Conservation (phyloP, 495 filamentous ascomycete species). For the Aspergillus steynii region DNA sequence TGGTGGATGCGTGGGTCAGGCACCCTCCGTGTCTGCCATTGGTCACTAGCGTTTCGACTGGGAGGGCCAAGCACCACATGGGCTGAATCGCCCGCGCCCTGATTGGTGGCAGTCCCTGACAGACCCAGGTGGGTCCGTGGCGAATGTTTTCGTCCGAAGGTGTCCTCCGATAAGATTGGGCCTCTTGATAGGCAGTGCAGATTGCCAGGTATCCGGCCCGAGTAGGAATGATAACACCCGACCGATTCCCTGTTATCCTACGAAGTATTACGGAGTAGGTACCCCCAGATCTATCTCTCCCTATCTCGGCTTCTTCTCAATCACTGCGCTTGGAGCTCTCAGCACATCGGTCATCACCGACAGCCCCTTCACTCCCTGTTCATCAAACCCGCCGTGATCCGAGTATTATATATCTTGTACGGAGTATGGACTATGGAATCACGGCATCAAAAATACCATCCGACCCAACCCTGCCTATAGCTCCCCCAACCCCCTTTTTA, state of each 20-base stretch:
- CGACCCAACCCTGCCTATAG: too few relatives aligned
- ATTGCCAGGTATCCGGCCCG: too few relatives aligned
- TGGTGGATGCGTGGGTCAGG: background rate
- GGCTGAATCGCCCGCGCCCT: background rate
- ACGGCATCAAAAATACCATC: background rate
- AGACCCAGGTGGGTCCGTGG: constrained; percentile 12
- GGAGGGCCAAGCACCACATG: constrained; percentile 13
- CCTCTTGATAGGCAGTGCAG: background rate
- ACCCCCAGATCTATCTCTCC: too few relatives aligned
- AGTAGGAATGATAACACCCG: too few relatives aligned
- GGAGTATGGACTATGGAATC: background rate
- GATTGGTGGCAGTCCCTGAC: constrained; percentile 10
- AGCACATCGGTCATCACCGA: background rate
- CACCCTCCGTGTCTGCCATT: background rate
- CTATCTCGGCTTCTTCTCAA: too few relatives aligned
- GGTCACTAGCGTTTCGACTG: background rate
- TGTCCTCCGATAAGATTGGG: too few relatives aligned
- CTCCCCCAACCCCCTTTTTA: too few relatives aligned
- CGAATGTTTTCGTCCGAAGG: background rate
- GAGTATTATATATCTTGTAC: too few relatives aligned
- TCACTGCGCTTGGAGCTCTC: too few relatives aligned
- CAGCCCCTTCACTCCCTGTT: background rate
- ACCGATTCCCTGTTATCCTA: too few relatives aligned
- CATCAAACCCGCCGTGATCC: too few relatives aligned
- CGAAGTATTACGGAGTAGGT: too few relatives aligned